Evolutionary conservation across 1,139 yeast species (phyloP), one percentile per base, ranked within the genome.

Genomic region (Torulaspora pretoriensis): DNA sequence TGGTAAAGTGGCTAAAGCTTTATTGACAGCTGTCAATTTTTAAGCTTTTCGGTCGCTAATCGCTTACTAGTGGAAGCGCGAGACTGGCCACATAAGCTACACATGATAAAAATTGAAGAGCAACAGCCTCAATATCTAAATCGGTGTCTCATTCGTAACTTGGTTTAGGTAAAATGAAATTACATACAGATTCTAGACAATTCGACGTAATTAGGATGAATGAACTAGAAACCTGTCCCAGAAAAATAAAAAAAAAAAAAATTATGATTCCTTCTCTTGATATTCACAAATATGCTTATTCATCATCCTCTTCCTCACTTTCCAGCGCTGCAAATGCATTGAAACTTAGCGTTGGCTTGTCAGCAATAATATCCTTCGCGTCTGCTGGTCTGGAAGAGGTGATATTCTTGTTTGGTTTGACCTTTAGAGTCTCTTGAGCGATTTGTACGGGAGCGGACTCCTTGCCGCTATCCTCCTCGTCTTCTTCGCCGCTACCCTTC

Each of bases 241-340:
- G 27, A 34, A 43, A 33, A 32, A 27, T 28, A 34, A 32, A 31
- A 37, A 37, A 33, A 29, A 36, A 36, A 36, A 28, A 35, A 27
- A 35, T n/a, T 14, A 28, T 28, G 23, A 12, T 36, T 36, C 40
- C 36, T 35, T 43, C 42, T 28, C 25, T 29, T 35, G 19, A 25
- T 35, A 9, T 25, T 33, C 33, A 34, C 29, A 31, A 28, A 26
- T 38, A 33, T 34, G 30, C 33, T 42, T 44, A 49, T 42, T 46
- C 49, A 3, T 57, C 61, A 12, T 78, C 83, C 22, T 68, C 73
- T 38, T 73, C 80, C 35, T 80, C 88, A 49, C 72, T 80, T 38
- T 77, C 83, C 61, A 84, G 75, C 30, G 90, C 90, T 55, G 81
- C 89, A 63, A 84, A 84, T 8, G 92, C 90, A 67, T 84, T 84